A percentile compares a stretch with the other conserved stretches of the same genome.
These are phyloP conservation scores for Geranomyces variabilis DNA, from an alignment of 192 early-diverging fungal genomes.

Conservation along the genomic window DNA sequence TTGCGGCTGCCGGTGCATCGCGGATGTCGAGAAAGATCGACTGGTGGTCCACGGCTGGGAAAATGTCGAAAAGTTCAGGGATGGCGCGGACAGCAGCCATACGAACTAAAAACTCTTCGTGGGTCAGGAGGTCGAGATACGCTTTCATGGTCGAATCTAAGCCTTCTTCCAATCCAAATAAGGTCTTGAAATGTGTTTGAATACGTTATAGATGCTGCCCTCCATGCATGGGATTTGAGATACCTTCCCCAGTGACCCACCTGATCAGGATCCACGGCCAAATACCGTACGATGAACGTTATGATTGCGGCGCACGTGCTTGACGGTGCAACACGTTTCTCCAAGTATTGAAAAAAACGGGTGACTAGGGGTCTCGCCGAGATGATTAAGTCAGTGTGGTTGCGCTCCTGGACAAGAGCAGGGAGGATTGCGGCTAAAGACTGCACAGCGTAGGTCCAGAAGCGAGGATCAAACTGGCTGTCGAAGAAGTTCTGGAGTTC, in stretches of 20 bases:
- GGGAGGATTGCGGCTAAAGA: constrained; percentile 10
- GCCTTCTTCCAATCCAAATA: constrained; percentile 8
- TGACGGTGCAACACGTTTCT: neutral
- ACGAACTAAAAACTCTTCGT: constrained; percentile 26
- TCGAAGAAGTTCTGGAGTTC: neutral
- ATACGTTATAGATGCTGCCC: too few species aligned
- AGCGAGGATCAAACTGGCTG: constrained; percentile 7
- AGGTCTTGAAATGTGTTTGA: constrained; percentile 1
- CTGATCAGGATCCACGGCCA: neutral
- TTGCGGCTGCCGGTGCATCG: neutral
- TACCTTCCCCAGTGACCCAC: too few species aligned
- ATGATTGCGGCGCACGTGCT: neutral
- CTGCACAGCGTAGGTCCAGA: neutral
- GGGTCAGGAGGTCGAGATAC: constrained; percentile 8
- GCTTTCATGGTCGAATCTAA: neutral
- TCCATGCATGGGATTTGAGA: constrained; percentile 5
- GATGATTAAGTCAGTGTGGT: neutral
- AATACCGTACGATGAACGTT: neutral
- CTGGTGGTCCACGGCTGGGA: constrained; percentile 15
- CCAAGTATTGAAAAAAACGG: neutral
- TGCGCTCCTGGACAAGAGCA: neutral
- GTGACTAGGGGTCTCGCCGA: neutral
- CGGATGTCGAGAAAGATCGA: constrained; percentile 26
- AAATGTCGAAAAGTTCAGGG: constrained; percentile 20
- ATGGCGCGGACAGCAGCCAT: neutral